Evolutionary conservation across 441 rosid species (phyloP).

Genomic region (Geranium incanum): DNA sequence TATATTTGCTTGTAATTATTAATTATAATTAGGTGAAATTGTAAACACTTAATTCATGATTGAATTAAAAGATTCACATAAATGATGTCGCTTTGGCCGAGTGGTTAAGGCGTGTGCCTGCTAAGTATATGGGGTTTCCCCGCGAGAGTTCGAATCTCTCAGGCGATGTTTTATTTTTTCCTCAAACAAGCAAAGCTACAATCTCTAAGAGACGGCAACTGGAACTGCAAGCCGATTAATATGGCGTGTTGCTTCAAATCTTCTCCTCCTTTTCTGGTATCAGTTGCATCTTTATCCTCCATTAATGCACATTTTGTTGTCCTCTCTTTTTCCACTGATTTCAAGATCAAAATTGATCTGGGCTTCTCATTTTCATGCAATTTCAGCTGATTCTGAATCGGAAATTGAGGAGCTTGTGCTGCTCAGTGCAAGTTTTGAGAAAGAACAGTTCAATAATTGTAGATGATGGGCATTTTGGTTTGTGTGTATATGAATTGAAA

Average conservation of each 20-base stretch:
- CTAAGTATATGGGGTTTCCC: constrained; percentile 88
- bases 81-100: constrained; percentile 56
- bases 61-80: too few species aligned
- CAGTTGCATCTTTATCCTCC: background rate
- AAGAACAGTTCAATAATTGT: background rate
- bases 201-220: background rate
- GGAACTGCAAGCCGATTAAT: background rate
- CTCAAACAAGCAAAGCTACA: too few species aligned
- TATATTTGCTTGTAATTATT: too few species aligned
- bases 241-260: background rate
- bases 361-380: background rate
- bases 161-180: constrained; percentile 34
- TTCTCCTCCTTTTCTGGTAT: background rate
- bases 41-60: too few species aligned
- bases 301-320: background rate
- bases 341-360: background rate
- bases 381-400: background rate
- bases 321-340: background rate
- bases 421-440: background rate
- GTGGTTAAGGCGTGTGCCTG: constrained; percentile 99
- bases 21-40: too few species aligned
- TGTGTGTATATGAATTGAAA: background rate
- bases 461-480: background rate
- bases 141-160: constrained; percentile 97
- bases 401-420: background rate